These are phyloP conservation scores for Salvia sclarea DNA, from an alignment of 305 asterid genomes.

Conservation along the genomic window DNA sequence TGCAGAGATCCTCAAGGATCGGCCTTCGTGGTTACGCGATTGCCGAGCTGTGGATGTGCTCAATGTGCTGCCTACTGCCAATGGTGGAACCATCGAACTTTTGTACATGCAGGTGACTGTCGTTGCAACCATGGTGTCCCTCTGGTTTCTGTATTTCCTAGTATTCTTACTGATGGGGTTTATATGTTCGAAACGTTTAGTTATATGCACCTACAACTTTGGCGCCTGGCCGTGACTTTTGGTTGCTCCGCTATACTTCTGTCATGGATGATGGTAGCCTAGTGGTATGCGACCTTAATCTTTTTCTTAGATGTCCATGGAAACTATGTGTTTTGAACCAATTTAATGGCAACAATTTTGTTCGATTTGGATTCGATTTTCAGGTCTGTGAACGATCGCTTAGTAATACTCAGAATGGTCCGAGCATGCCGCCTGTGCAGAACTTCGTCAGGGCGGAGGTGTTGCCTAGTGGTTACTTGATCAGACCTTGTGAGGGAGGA, in stretches of 20 bases:
- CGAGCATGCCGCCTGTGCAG: slow-evolving; percentile 89
- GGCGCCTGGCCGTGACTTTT: slow-evolving; percentile 97
- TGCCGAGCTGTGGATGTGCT: slow-evolving; percentile 90
- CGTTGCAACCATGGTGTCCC: too few relatives aligned
- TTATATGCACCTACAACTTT: slow-evolving; percentile 89
- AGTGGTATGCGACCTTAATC: slow-evolving; percentile 77
- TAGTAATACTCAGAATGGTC: slow-evolving; percentile 94
- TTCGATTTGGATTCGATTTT: too few relatives aligned
- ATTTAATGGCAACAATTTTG: too few relatives aligned
- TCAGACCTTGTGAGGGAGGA: slow-evolving; percentile 97
- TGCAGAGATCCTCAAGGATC: slow-evolving; percentile 93
- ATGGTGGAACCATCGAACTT: slow-evolving; percentile 91
- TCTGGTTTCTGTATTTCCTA: neutral
- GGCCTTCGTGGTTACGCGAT: slow-evolving; percentile 95
- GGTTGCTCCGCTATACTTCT: slow-evolving; percentile 91
- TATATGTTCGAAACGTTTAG: too few relatives aligned
- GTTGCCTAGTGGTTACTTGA: slow-evolving; percentile 91
- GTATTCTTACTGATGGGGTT: neutral
- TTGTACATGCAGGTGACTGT: slow-evolving; percentile 98
- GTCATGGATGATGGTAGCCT: slow-evolving; percentile 98
- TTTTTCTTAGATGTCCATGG: too few relatives aligned
- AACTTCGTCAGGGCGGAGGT: slow-evolving; percentile 84
- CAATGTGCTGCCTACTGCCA: slow-evolving; percentile 81
- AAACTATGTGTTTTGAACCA: neutral
- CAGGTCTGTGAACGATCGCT: slow-evolving; percentile 92